These are phyloP conservation scores for Collariella sp. DNA, from an alignment of 495 filamentous ascomycete species.

Conservation along the genomic window DNA sequence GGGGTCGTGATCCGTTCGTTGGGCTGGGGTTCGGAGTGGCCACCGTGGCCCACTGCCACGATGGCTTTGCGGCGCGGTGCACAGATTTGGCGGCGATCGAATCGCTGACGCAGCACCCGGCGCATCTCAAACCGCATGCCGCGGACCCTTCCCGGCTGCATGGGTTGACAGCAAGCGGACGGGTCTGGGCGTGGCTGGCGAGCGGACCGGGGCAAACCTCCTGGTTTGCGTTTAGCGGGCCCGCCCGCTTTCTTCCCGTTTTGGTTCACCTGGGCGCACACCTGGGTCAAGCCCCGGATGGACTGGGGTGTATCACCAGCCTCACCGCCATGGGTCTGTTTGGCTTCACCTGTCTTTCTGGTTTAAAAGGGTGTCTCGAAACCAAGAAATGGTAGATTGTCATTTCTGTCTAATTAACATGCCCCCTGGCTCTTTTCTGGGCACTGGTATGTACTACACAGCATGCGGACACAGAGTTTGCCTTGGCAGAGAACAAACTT, in stretches of 20 bases:
- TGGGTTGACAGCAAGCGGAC: not conserved
- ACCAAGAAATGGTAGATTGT: too few relatives aligned
- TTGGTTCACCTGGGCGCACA: not conserved
- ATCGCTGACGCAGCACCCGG: conserved; percentile 8
- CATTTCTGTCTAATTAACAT: too few relatives aligned
- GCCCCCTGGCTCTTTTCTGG: too few relatives aligned
- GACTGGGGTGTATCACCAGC: too few relatives aligned
- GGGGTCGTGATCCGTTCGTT: not conserved
- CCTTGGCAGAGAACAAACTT: too few relatives aligned
- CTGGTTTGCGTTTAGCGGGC: not conserved
- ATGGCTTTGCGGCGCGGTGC: not conserved
- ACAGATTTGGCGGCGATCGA: conserved; percentile 4
- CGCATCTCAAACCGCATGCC: conserved; percentile 12
- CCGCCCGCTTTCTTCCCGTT: not conserved
- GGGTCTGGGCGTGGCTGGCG: not conserved
- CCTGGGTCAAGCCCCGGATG: not conserved
- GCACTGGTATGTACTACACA: too few relatives aligned
- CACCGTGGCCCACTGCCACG: not conserved
- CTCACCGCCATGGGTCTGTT: too few relatives aligned
- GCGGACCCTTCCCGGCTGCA: conserved; percentile 6
- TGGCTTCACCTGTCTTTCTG: too few relatives aligned
- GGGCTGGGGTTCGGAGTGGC: not conserved
- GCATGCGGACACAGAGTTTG: too few relatives aligned
- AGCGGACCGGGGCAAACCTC: not conserved
- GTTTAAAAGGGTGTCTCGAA: too few relatives aligned